Evolutionary conservation across 495 filamentous ascomycete genomes (phyloP), one percentile per base, ranked within the genome.

Genomic region (Aspergillus haitiensis): DNA sequence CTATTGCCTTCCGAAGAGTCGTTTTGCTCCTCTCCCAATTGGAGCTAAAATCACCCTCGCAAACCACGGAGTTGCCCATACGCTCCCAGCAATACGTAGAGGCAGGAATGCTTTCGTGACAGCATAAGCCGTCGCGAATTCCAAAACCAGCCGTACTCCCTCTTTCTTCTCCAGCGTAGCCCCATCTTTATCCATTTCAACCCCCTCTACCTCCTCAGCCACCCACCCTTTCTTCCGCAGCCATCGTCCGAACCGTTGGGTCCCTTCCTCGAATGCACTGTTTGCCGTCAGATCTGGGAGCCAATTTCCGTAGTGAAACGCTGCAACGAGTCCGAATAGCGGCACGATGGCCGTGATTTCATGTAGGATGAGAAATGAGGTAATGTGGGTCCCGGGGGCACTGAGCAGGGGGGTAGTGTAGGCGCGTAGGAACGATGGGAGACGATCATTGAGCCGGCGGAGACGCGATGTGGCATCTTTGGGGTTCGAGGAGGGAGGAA

Each of bases 51-150:
- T 73, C 27, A 80, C 72, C 50, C 86, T 82, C 16, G 94, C 93
- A 80, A 97, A 94, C 93, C 92, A 97, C 44, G 94, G 94, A 53
- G 94, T 97, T 12, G 84, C 88, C 90, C 88, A 94, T 31, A 95
- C 78, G 72, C 93, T 96, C 12, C 83, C 67, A 6, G 83, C 79
- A 59, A 98, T 80, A 60, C 94, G 79, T 7, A 88, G 63, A 6
- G 94, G 91, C 62, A 97, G 70, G 57, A 96, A 64, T 16, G 88
- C 85, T 71, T 98, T 98, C 15, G 88, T 92, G 57, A 97, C 78
- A 1, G 90, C 89, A 74, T 90, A 98, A 16, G 94, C 94, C 37
- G 93, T 88, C 13, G 89, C 93, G 52, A 97, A 83, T 73, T 88
- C 81, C 15, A 86, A 65, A 15, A 88, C 75, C 54, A 88, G 75